Evolutionary conservation across 768 basidiomycete genomes (phyloP).

Genomic region (Termitomyces sp.): DNA sequence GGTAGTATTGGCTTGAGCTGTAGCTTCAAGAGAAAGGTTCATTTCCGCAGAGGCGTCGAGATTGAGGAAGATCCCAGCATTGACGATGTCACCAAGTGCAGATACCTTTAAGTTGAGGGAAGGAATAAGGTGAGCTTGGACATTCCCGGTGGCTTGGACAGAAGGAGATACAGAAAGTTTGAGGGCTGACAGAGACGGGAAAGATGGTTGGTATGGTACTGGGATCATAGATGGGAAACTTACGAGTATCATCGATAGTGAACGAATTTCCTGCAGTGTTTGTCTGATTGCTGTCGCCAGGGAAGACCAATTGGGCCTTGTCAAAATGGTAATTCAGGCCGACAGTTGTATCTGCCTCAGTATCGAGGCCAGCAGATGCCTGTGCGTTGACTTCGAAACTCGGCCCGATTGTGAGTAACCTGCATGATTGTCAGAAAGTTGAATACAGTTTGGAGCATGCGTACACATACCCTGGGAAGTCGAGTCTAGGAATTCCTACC

Average conservation of each 20-base stretch:
- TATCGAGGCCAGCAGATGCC: conserved; percentile 29
- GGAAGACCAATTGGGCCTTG: conserved; percentile 42
- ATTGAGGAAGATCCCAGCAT: conserved; percentile 38
- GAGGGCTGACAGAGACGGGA: conserved; percentile 25
- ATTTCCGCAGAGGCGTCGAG: conserved; percentile 35
- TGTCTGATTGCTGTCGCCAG: conserved; percentile 25
- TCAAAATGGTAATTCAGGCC: conserved; percentile 41
- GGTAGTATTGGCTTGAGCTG: conserved; percentile 8
- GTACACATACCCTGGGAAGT: conserved; percentile 43
- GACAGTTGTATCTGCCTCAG: conserved; percentile 36
- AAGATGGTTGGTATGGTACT: neutral
- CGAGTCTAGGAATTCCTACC: conserved; percentile 43
- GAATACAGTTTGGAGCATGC: neutral
- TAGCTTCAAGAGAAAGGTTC: conserved; percentile 22
- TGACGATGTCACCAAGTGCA: conserved; percentile 32
- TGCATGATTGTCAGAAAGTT: conserved; percentile 11
- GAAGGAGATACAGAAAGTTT: conserved; percentile 36
- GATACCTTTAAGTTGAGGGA: conserved; percentile 41
- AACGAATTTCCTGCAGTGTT: conserved; percentile 23
- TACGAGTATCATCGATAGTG: conserved; percentile 39
- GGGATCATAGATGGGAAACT: conserved; percentile 11
- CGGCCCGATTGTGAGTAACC: conserved; percentile 46
- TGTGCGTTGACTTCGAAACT: conserved; percentile 40
- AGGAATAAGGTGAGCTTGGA: conserved; percentile 49
- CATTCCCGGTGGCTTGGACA: conserved; percentile 35